These are phyloP conservation scores for Litchi chinensis DNA, from an alignment of 345 rosid genomes.

Conservation along the genomic window DNA sequence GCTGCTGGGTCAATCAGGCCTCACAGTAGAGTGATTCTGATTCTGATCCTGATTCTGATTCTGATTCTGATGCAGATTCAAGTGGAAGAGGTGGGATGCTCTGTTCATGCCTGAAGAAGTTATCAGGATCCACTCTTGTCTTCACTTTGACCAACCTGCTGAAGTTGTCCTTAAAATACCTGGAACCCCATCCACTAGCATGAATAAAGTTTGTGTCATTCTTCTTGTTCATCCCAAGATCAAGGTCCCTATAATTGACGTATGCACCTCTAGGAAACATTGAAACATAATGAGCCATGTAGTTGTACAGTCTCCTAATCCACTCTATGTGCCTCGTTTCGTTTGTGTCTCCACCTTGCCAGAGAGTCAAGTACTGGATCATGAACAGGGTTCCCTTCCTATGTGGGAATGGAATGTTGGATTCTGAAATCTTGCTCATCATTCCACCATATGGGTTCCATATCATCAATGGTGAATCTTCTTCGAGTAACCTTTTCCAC, in stretches of 20 bases:
- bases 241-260: conserved; percentile 38
- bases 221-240: conserved; percentile 14
- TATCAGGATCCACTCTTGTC: conserved; percentile 24
- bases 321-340: conserved; percentile 16
- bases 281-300: conserved; percentile 34
- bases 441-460: conserved; percentile 37
- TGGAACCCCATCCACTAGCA: conserved; percentile 23
- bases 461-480: conserved; percentile 20
- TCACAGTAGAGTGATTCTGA: too few species aligned
- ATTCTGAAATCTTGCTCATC: conserved; percentile 33
- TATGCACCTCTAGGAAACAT: conserved; percentile 32
- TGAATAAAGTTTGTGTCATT: background rate
- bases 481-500: conserved; percentile 29
- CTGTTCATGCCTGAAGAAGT: conserved; percentile 34
- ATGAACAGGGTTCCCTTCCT: conserved; percentile 31
- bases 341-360: conserved; percentile 17
- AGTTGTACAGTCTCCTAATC: conserved; percentile 21
- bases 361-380: conserved; percentile 24
- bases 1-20: background rate
- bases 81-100: conserved; percentile 25
- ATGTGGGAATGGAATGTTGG: conserved; percentile 32
- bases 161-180: conserved; percentile 30
- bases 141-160: conserved; percentile 22
- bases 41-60: too few species aligned
- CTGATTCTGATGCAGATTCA: background rate